Conservation (phyloP, 768 basidiomycete genomes). For the Agaricus sinodeliciosus region DNA sequence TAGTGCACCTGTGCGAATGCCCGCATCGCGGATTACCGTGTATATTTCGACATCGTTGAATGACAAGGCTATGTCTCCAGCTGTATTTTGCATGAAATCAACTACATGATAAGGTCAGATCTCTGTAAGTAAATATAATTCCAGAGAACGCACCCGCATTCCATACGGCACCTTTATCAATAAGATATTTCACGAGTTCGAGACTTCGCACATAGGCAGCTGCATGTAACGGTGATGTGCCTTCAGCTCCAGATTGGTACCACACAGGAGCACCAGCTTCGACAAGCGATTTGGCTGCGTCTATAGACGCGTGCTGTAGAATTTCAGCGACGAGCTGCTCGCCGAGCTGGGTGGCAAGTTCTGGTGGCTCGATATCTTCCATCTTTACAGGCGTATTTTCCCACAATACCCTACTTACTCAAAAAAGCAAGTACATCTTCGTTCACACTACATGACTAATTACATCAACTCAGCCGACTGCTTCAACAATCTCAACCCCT, state of each 20-base stretch:
- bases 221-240: slow-evolving; percentile 81
- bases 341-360: slow-evolving; percentile 48
- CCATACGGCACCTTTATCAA: slow-evolving; percentile 88
- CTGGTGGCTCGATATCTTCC: slow-evolving; percentile 25
- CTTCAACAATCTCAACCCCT: slow-evolving; percentile 10
- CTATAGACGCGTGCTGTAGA: slow-evolving; percentile 38
- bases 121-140: neutral
- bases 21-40: slow-evolving; percentile 80
- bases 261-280: slow-evolving; percentile 75
- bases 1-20: slow-evolving; percentile 76
- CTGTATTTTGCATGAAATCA: slow-evolving; percentile 74
- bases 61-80: slow-evolving; percentile 86
- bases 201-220: slow-evolving; percentile 70
- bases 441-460: neutral
- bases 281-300: slow-evolving; percentile 42
- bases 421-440: neutral
- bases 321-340: slow-evolving; percentile 54
- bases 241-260: slow-evolving; percentile 80
- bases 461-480: neutral
- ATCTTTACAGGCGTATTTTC: slow-evolving; percentile 8
- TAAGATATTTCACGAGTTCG: slow-evolving; percentile 55
- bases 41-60: slow-evolving; percentile 75
- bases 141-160: slow-evolving; percentile 56
- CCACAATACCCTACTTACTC: neutral
- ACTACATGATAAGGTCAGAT: slow-evolving; percentile 33